Base-by-base conservation (phyloP, 495 filamentous ascomycete genomes). In the Podospora appendiculata region DNA sequence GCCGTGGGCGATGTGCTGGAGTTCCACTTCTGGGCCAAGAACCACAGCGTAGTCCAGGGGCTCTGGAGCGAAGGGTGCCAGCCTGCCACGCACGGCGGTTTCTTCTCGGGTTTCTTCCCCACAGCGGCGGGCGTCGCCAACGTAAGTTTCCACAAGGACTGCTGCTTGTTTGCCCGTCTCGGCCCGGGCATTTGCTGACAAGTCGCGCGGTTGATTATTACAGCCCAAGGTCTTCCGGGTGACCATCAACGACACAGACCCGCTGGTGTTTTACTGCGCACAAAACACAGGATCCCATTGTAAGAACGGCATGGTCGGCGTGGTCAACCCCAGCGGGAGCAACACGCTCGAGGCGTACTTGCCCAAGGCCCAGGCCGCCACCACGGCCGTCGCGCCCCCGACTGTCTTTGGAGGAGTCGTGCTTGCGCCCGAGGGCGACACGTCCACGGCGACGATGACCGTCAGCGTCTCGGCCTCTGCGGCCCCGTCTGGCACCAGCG, bases 241-340 rank as follows among this genome's bases (percentile, higher is more conserved):
- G 35, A 76, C 63, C 6, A 58, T 81, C 43, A 80, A 75, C 54
- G 64, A 76, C 58, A 80, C 76, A 9, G 57, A 73, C 13, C 78
- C 80, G 1, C 68, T 80, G 44, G 76, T 74, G 60, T 71, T 73
- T 53, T 84, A 83, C 63, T 82, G 79, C 64, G 67, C 69, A 17
- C 63, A 65, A 40, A 64, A 64, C 52, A 62, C 48, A 11, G 63
- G 57, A 32, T 46, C 58, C 32, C 64, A 69, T 58, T 70, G 68
- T 61, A 52, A 52, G 11, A 57, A 59, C 38, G 64, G 68, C 57
- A 69, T 69, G 68, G 60, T 61, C 17, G 68, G 60, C 53, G 60
- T 67, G 52, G 55, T 70, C 58, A 69, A 69, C 64, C 55, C 60
- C 32, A 47, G 3, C 16, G 47, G 19, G 32, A 18, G 16, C 36